phyloP scores from a whole-genome alignment of 306 rosid genomes.

The Erythrophleum fordii region DNA sequence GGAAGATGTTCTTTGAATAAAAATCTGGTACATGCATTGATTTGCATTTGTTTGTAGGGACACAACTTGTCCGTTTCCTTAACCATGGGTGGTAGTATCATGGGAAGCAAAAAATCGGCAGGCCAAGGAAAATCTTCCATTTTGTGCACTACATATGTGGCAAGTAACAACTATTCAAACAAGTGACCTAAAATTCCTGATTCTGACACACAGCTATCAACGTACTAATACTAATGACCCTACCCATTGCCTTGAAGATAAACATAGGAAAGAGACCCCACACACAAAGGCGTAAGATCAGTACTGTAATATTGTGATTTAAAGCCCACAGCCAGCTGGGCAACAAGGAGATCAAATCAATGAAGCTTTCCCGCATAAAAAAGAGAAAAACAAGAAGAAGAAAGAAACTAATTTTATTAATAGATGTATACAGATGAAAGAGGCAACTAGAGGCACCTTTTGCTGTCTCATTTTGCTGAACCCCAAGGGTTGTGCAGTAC shows the following conservation, averaged over 20 bases:
- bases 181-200: not conserved
- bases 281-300: conserved; percentile 14
- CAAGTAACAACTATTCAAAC: not conserved
- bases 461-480: not conserved
- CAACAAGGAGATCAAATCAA: not conserved
- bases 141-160: not conserved
- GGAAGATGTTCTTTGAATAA: not conserved
- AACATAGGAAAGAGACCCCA: conserved; percentile 32
- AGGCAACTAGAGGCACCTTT: too few species aligned
- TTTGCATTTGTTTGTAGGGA: conserved; percentile 2
- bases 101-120: not conserved
- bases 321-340: not conserved
- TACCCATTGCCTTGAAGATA: not conserved
- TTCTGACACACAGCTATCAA: not conserved
- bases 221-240: not conserved
- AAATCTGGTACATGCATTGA: not conserved
- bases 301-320: not conserved
- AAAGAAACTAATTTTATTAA: not conserved
- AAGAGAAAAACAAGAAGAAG: not conserved
- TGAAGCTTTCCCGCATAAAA: not conserved
- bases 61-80: not conserved
- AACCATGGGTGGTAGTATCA: not conserved
- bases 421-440: not conserved
- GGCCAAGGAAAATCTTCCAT: not conserved
- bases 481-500: too few species aligned